Conservation (phyloP, 2,329 filamentous ascomycete species). For the Claviceps sp. region DNA sequence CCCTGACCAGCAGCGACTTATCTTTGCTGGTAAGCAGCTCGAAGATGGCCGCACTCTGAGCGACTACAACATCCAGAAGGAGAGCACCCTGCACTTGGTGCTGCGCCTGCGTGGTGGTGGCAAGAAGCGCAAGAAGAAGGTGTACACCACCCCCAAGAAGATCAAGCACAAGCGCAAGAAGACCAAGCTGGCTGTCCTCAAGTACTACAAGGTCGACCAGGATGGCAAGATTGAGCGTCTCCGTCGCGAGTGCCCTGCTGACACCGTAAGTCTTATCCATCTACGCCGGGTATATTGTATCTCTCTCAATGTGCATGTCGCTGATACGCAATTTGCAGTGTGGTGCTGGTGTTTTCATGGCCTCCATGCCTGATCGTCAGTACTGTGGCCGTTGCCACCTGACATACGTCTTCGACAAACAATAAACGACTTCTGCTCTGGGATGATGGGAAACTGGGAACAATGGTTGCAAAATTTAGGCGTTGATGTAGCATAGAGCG, state of each 20-base stretch:
- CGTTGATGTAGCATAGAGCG: constrained; percentile 32
- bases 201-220: constrained; percentile 99
- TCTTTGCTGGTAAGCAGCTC: constrained; percentile 99
- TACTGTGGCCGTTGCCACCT: constrained; percentile 74
- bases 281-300: not conserved
- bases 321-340: constrained; percentile 42
- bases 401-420: constrained; percentile 62
- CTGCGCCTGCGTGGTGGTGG: constrained; percentile 95
- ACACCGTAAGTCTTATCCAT: constrained; percentile 52
- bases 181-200: constrained; percentile 99
- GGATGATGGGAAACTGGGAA: constrained; percentile 18
- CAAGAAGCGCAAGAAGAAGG: constrained; percentile 99
- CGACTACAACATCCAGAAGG: constrained; percentile 99
- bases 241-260: constrained; percentile 88
- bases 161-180: constrained; percentile 99
- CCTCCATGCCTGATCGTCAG: constrained; percentile 98
- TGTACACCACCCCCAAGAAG: constrained; percentile 99
- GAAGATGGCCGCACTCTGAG: constrained; percentile 97
- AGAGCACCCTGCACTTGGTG: constrained; percentile 95
- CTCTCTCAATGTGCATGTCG: not conserved
- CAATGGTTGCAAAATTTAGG: constrained; percentile 20
- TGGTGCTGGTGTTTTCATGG: constrained; percentile 99
- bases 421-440: constrained; percentile 26
- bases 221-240: constrained; percentile 99
- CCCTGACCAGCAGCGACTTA: constrained; percentile 97